These are phyloP conservation scores for Rhynchosporium graminicola DNA, from an alignment of 2,329 filamentous ascomycete genomes.

Conservation along the genomic window DNA sequence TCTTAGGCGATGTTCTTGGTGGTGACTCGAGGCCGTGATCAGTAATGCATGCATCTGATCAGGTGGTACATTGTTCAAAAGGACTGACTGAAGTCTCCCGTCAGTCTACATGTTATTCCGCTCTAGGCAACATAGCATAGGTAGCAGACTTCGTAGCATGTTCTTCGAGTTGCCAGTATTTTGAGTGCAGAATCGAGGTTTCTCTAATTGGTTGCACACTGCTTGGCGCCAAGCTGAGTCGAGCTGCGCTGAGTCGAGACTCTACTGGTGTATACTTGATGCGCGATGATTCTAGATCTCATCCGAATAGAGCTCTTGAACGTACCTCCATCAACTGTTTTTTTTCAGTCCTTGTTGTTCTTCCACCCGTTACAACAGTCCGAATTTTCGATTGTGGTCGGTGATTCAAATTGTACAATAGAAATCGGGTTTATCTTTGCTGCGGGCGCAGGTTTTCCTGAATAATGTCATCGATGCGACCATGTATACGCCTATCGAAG, in stretches of 20 bases:
- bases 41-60: neutral
- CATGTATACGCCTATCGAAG: slow-evolving; percentile 29
- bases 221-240: too few species aligned
- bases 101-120: too few species aligned
- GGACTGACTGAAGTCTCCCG: neutral
- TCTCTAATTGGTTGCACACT: neutral
- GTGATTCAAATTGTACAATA: slow-evolving; percentile 33
- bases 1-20: neutral
- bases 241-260: too few species aligned
- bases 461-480: slow-evolving; percentile 35
- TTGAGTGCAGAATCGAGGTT: neutral
- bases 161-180: too few species aligned
- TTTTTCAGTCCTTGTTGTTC: slow-evolving; percentile 4
- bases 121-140: too few species aligned
- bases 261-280: neutral
- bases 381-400: slow-evolving; percentile 33
- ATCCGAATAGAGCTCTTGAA: slow-evolving; percentile 20
- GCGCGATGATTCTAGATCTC: slow-evolving; percentile 21
- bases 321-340: slow-evolving; percentile 19
- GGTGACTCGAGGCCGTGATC: slow-evolving; percentile 10
- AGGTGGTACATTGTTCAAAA: neutral
- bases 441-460: slow-evolving; percentile 21
- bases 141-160: too few species aligned
- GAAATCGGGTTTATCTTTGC: slow-evolving; percentile 11
- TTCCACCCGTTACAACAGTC: slow-evolving; percentile 12